A percentile compares a stretch with the other conserved stretches of the same genome.
These are phyloP conservation scores for Murraya koenigii DNA, from an alignment of 345 rosid species.

Conservation along the genomic window DNA sequence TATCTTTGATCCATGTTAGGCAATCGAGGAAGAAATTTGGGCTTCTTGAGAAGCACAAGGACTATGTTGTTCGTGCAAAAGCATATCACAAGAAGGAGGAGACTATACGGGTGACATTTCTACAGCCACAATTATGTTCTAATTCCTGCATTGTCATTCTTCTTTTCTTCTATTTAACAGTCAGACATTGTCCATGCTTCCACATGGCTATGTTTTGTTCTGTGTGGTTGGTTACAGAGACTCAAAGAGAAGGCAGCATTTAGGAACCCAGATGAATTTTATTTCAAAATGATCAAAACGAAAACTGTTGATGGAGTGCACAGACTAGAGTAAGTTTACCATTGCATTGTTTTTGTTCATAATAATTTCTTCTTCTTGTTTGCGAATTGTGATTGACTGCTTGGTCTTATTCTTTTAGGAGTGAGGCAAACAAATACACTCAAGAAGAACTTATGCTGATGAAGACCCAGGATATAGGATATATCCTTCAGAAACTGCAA, in stretches of 20 bases:
- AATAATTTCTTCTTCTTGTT: background rate
- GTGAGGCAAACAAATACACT: constrained; percentile 63
- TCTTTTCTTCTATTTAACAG: background rate
- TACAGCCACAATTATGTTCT: background rate
- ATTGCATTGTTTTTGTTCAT: background rate
- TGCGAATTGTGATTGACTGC: background rate
- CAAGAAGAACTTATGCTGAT: constrained; percentile 77
- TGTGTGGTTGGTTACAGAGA: constrained; percentile 33
- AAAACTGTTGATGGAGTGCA: constrained; percentile 59
- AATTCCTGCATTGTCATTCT: background rate
- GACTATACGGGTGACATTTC: constrained; percentile 36
- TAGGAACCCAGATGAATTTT: constrained; percentile 82
- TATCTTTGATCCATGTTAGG: constrained; percentile 27
- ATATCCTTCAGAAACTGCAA: constrained; percentile 76
- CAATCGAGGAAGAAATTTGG: constrained; percentile 71
- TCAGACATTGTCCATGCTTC: background rate
- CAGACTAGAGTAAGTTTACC: constrained; percentile 49
- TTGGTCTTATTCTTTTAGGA: constrained; percentile 36
- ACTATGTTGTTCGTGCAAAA: constrained; percentile 73
- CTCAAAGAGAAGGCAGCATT: constrained; percentile 85
- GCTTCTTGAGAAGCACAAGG: constrained; percentile 92
- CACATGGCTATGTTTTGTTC: background rate
- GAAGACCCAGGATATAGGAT: constrained; percentile 93
- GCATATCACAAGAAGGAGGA: constrained; percentile 73
- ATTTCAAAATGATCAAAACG: constrained; percentile 74